Evolutionary conservation across 2,329 filamentous ascomycete genomes (phyloP).

Genomic region (Aspergillus nomiae): DNA sequence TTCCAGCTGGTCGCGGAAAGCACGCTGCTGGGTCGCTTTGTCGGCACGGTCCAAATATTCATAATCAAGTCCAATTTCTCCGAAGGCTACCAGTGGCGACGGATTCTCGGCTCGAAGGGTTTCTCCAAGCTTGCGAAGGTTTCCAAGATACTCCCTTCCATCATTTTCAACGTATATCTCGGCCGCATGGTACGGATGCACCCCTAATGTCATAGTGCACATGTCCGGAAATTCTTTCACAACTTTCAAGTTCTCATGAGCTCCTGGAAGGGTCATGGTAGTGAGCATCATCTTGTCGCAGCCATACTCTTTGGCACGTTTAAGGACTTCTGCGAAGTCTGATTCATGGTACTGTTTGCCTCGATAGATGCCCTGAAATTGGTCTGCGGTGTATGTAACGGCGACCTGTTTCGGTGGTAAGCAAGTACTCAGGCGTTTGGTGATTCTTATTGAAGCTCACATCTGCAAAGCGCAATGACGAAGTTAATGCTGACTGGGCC

Average conservation of each 20-base stretch:
- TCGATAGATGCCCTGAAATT: slow-evolving; percentile 56
- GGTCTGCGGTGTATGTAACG: slow-evolving; percentile 31
- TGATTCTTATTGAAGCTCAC: slow-evolving; percentile 4
- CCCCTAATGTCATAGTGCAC: slow-evolving; percentile 52
- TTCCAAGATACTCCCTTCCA: slow-evolving; percentile 13
- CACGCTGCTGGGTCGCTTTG: slow-evolving; percentile 44
- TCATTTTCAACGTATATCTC: slow-evolving; percentile 40
- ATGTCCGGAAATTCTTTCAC: slow-evolving; percentile 27
- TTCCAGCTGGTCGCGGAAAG: slow-evolving; percentile 47
- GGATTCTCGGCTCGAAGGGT: slow-evolving; percentile 26
- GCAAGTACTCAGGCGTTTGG: background rate
- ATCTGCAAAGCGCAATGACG: slow-evolving; percentile 15
- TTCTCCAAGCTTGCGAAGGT: slow-evolving; percentile 24
- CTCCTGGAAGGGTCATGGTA: slow-evolving; percentile 45
- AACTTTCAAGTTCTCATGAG: slow-evolving; percentile 47
- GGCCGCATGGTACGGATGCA: slow-evolving; percentile 54
- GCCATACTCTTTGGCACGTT: slow-evolving; percentile 21
- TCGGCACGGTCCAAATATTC: slow-evolving; percentile 48
- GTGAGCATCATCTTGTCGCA: slow-evolving; percentile 28
- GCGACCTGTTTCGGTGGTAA: slow-evolving; percentile 22
- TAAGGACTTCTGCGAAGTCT: slow-evolving; percentile 42
- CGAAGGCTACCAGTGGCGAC: slow-evolving; percentile 47
- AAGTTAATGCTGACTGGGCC: background rate
- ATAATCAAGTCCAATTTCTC: slow-evolving; percentile 56
- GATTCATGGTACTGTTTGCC: slow-evolving; percentile 52